Conservation (phyloP, 768 basidiomycete genomes). For the Phanerochaete sordida region DNA sequence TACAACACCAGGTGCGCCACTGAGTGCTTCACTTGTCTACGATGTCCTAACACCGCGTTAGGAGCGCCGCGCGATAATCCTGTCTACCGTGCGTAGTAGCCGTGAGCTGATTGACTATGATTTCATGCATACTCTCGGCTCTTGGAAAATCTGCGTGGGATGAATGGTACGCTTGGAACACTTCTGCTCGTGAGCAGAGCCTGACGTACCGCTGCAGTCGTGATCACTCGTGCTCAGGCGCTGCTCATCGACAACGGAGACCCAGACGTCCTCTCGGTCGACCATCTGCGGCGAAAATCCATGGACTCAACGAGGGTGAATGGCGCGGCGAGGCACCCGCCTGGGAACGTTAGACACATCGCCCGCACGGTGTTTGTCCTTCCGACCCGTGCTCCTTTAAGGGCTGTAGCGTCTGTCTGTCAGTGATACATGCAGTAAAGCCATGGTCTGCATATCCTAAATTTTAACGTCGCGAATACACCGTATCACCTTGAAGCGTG, state of each 20-base stretch:
- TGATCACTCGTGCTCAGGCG: conserved; percentile 62
- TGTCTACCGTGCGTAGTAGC: conserved; percentile 38
- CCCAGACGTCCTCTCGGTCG: conserved; percentile 51
- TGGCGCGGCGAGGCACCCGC: conserved; percentile 42
- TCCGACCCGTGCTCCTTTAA: too few relatives aligned
- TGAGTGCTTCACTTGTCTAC: too few relatives aligned
- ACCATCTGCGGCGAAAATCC: conserved; percentile 58
- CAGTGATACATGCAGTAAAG: too few relatives aligned
- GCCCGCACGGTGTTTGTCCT: too few relatives aligned
- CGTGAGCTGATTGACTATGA: conserved; percentile 24
- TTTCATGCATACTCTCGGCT: conserved; percentile 24
- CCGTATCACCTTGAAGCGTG: too few relatives aligned
- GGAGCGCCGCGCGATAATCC: conserved; percentile 38
- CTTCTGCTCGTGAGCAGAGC: background rate
- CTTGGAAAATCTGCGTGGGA: conserved; percentile 25
- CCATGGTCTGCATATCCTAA: too few relatives aligned
- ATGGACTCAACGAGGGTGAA: conserved; percentile 48
- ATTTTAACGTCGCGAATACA: too few relatives aligned
- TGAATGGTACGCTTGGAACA: too few relatives aligned
- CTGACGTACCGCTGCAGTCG: conserved; percentile 47
- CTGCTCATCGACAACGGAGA: conserved; percentile 63
- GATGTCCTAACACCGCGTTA: conserved; percentile 15
- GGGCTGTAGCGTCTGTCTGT: too few relatives aligned
- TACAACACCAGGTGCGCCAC: conserved; percentile 60
- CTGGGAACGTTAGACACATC: too few relatives aligned